These are phyloP conservation scores for Rhodotorula taiwanensis DNA, from an alignment of 768 basidiomycete species.

Conservation along the genomic window DNA sequence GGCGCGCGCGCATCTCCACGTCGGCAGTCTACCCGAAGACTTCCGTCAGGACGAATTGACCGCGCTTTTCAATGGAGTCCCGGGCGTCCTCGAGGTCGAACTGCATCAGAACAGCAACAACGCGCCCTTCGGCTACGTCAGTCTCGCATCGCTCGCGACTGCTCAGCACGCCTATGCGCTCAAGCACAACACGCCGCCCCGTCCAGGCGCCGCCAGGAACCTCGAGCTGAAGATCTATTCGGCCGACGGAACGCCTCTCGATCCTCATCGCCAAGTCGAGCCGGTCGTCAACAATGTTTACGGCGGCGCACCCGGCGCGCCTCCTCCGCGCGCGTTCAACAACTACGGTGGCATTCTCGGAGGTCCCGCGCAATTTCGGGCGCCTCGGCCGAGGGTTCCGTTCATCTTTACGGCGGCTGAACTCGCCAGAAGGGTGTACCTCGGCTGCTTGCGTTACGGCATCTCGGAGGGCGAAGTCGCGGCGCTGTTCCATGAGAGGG, in stretches of 20 bases:
- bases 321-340: background rate
- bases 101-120: background rate
- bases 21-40: constrained; percentile 15
- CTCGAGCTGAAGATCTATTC: constrained; percentile 22
- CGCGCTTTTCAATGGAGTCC: background rate
- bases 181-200: background rate
- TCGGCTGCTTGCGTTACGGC: constrained; percentile 13
- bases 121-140: constrained; percentile 6
- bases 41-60: background rate
- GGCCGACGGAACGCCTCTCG: constrained; percentile 8
- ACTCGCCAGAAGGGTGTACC: constrained; percentile 21
- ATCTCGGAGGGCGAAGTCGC: constrained; percentile 16
- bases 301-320: background rate
- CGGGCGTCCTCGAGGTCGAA: constrained; percentile 8
- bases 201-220: background rate
- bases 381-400: constrained; percentile 7
- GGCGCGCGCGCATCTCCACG: constrained; percentile 10
- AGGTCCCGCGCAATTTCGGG: background rate
- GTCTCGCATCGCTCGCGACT: background rate
- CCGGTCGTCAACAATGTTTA: background rate
- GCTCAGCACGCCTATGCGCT: constrained; percentile 10
- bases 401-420: constrained; percentile 25
- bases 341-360: background rate
- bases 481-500: constrained; percentile 13
- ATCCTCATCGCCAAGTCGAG: constrained; percentile 3